Base-by-base conservation (phyloP, 176 grass and related monocot species). In the Cenchrus fungigraminus region DNA sequence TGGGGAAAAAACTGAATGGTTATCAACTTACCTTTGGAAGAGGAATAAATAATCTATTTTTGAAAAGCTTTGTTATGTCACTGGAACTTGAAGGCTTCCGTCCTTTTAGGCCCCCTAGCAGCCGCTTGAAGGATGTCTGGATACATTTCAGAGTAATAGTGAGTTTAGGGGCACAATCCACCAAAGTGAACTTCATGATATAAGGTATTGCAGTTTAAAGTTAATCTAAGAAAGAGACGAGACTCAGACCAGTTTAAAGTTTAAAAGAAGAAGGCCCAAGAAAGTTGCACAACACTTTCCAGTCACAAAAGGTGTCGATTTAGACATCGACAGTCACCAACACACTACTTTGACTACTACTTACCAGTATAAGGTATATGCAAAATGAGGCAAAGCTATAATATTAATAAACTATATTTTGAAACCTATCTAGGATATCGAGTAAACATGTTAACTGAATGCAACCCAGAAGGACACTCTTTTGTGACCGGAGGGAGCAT, bases 11-110 rank as follows among this genome's bases (percentile, higher is more conserved):
- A 57, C 31, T 51, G 55, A 64, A 52, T 73, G 56, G 28, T 82
- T 66, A 51, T 7, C 25, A 87, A 5, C 19, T 49, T 79, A 95
- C 92, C 93, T 98, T 87, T 81, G 96, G 96, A 87, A 88, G 79
- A 71, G 93, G 95, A 86, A 97, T 73, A 90, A 84, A 93, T 7
- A 94, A 45, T 77, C 45, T 77, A 83, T 98, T 98, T 79, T 81
- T 87, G 69, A 95, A 98, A 50, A 95, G 89, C 73, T 92, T 94
- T 16, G 68, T 67, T 83, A 98, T 89, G 31, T 87, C 85, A 90
- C 73, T 86, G 6, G 84, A 79, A 54, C 84, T 95, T 81, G 91
- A 74, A 78, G 87, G 57, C 67, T 90, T 95, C 71, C 4, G 73
- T 50, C 68, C 89, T 84, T 66, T 91, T 78, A 91, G 60, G 14